A percentile compares a stretch with the other conserved stretches of the same genome.
phyloP scores from a whole-genome alignment of 208 protist species.

The Blastocrithidia nonstop region DNA sequence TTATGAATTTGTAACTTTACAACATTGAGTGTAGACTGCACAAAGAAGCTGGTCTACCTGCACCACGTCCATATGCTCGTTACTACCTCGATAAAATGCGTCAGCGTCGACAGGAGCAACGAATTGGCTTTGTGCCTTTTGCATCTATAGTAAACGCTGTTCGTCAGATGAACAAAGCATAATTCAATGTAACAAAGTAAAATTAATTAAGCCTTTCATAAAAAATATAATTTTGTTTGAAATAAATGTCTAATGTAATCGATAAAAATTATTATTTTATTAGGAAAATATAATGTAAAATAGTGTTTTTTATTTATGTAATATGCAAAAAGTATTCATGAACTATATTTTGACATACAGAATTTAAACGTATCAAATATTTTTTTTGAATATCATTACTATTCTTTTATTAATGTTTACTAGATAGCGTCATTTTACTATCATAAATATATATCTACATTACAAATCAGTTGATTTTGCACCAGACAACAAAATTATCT shows the following conservation, averaged over 20 bases:
- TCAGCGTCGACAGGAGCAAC: slow-evolving; percentile 10
- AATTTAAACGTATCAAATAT: too few relatives aligned
- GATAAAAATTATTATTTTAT: too few relatives aligned
- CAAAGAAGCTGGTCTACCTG: slow-evolving; percentile 47
- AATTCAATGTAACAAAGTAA: neutral
- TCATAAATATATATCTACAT: neutral
- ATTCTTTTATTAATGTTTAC: neutral
- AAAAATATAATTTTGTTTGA: too few relatives aligned
- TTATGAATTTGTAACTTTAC: slow-evolving; percentile 71
- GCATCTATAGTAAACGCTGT: slow-evolving; percentile 29
- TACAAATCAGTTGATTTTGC: neutral
- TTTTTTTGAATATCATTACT: too few relatives aligned
- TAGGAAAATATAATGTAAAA: too few relatives aligned
- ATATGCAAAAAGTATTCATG: too few relatives aligned
- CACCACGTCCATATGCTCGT: slow-evolving; percentile 43
- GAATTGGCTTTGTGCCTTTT: slow-evolving; percentile 65
- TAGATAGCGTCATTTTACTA: neutral
- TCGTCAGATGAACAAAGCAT: slow-evolving; percentile 9
- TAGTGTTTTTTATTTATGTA: too few relatives aligned
- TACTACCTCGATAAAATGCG: slow-evolving; percentile 9
- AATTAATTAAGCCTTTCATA: neutral
- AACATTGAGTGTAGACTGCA: slow-evolving; percentile 74
- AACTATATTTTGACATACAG: too few relatives aligned
- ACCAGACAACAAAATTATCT: neutral
- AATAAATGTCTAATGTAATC: too few relatives aligned